Evolutionary conservation across 2,329 filamentous ascomycete species (phyloP), one percentile per base, ranked within the genome.

Genomic region (Trichoderma harzianum): DNA sequence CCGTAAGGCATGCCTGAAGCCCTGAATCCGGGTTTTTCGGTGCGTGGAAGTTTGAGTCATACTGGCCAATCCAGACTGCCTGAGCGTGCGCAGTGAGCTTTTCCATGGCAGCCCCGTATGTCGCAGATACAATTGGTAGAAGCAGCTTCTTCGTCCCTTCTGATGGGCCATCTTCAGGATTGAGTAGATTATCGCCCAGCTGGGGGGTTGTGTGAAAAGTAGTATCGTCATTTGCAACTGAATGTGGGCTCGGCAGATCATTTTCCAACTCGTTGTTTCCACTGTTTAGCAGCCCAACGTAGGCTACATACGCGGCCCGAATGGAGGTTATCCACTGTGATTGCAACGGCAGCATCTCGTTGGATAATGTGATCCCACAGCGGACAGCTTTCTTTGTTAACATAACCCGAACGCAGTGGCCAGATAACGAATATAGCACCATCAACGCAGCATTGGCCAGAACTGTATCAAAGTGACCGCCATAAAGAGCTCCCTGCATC

Each of bases 301-400:
- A 69, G 5, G 66, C 66, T 14, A 69, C 66, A 39, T 30, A 61
- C 5, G 66, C 66, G 21, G 66, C 66, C 2, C 66, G 66, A 51
- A 69, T 69, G 7, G 66, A 69, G n/a, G 66, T 69, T 26, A 69
- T 69, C 66, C 66, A 69, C 55, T 69, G 66, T 21, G 66, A 69
- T 16, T 69, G 66, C 36, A 69, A 34, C 32, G 66, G 66, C 18
- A 61, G 32, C 55, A 69, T 61, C 26, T 69, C 55, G 36, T 30
- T 60, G 5, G 66, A 69, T 14, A 69, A 4, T 18, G 14, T 51
- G 34, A 26, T 47, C 1, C 66, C 66, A 16, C 26, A 16, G 60
- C 55, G 26, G 36, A 2, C 47, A 4, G 66, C 66, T 14, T 61
- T 69, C 55, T 69, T 60, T 5, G 66, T 57, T 26, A 69, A 60